These are phyloP conservation scores for Arachis monticola DNA, from an alignment of 331 rosid genomes.

Conservation along the genomic window DNA sequence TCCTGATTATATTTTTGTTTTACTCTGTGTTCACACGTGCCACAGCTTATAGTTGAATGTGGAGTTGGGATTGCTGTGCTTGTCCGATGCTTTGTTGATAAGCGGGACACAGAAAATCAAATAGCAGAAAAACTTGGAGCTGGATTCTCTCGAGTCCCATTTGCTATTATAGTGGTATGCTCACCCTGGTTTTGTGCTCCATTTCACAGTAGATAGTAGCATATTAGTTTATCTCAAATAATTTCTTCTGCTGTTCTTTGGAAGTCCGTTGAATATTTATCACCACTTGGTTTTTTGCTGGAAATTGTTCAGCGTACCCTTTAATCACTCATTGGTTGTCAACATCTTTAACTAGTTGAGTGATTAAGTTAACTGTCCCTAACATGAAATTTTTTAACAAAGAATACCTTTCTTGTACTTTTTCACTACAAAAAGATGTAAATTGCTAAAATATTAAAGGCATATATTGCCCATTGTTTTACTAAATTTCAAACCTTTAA, in stretches of 20 bases:
- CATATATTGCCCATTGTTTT: constrained; percentile 1
- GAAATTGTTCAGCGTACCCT: constrained; percentile 17
- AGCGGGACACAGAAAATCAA: constrained; percentile 62
- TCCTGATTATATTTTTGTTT: constrained; percentile 26
- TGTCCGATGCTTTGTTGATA: constrained; percentile 80
- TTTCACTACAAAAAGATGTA: constrained; percentile 23
- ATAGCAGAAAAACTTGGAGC: constrained; percentile 81
- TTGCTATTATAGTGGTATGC: constrained; percentile 77
- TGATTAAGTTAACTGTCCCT: constrained; percentile 30
- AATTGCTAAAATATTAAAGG: constrained; percentile 10
- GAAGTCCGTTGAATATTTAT: constrained; percentile 3
- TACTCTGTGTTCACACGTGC: constrained; percentile 30
- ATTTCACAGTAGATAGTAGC: neutral
- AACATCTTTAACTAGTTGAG: neutral
- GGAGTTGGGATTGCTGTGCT: constrained; percentile 86
- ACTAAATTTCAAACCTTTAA: constrained; percentile 36
- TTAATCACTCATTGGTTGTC: neutral
- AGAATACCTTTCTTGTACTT: neutral
- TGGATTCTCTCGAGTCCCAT: constrained; percentile 72
- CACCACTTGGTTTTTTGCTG: constrained; percentile 1
- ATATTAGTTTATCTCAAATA: constrained; percentile 11
- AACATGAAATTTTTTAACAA: neutral
- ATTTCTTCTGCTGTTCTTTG: neutral
- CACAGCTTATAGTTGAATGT: constrained; percentile 71
- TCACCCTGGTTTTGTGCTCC: constrained; percentile 27